Conservation (phyloP, 1,139 yeast genomes). For the Candida dubliniensis region DNA sequence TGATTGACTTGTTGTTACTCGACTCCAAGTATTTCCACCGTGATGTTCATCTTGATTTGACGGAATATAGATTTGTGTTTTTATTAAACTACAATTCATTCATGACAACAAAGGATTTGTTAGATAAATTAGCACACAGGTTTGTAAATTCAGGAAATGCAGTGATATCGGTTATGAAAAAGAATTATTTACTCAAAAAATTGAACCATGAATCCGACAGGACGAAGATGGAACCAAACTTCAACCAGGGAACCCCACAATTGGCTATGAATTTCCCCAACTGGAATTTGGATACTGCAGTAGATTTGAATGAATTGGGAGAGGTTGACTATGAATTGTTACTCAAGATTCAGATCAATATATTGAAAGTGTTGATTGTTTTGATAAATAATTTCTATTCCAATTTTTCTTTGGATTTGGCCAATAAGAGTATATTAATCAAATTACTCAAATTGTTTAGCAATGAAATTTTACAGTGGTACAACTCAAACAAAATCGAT, state of each 20-base stretch:
- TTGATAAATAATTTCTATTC: constrained; percentile 72
- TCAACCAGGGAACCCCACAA: constrained; percentile 5
- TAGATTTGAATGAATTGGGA: constrained; percentile 40
- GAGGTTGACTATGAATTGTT: constrained; percentile 55
- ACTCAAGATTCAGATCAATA: constrained; percentile 77
- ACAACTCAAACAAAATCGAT: constrained; percentile 49
- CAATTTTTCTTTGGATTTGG: constrained; percentile 71
- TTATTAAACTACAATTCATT: constrained; percentile 45
- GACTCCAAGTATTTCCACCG: constrained; percentile 42
- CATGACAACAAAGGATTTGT: constrained; percentile 42
- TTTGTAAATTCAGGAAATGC: constrained; percentile 50
- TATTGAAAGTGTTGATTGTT: constrained; percentile 72
- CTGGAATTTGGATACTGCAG: constrained; percentile 49
- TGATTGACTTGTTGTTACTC: constrained; percentile 43
- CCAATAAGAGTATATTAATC: constrained; percentile 60
- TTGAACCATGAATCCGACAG: constrained; percentile 2
- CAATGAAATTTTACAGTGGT: constrained; percentile 74
- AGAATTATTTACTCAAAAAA: constrained; percentile 16
- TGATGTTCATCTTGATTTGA: constrained; percentile 38
- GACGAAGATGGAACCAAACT: constrained; percentile 6
- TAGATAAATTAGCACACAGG: constrained; percentile 45
- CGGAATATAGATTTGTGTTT: constrained; percentile 47
- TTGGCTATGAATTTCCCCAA: constrained; percentile 42
- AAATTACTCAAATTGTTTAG: constrained; percentile 70
- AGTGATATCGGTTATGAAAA: constrained; percentile 48